Base-by-base conservation (phyloP, 2,329 filamentous ascomycete species). In the Lachnellula suecica region DNA sequence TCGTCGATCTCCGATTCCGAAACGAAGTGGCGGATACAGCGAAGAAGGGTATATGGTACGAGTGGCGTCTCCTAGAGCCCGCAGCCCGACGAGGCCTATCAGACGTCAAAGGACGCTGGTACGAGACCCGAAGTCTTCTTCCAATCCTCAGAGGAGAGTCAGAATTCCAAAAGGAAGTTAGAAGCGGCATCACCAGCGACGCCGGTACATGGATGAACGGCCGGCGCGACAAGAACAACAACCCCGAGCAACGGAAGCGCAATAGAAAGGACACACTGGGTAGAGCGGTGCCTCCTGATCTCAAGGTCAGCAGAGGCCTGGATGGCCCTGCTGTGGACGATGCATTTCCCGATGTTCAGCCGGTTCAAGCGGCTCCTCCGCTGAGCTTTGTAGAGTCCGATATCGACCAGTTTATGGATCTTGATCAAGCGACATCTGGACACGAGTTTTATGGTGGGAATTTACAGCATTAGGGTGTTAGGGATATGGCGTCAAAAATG, bases 61-160 rank as follows among this genome's bases (percentile, higher is more conserved):
- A 68, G 49, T 69, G 66, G 66, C 52, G 56, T 20, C 47, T 68
- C 4, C 47, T 66, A 4, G 65, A 68, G 40, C 59, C 62, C 25
- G 53, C 56, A 27, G 66, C 62, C 13, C 56, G 71, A 2, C 61
- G 61, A 17, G 48, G 53, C 10, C 63, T 82, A 7, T 63, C 71
- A 15, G 76, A 81, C 37, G 67, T 83, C 59, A 82, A 81, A 62
- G 81, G 81, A 7, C 74, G 81, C 9, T 84, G 81, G 81, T 84
- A 84, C 63, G 81, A 84, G 64, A 76, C 77, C 2, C 74, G 71
- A 38, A 64, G 77, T 1, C 68, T 83, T 3, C 72, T 81, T 3
- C 70, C 70, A 0, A 67, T 69, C 31, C 56, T 72, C 2, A 59
- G 64, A 9, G 65, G 66, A 13, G 52, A 51, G 3, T 59, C 59